These are phyloP conservation scores for Clavispora fructus DNA, from an alignment of 805 yeast species.

Conservation along the genomic window DNA sequence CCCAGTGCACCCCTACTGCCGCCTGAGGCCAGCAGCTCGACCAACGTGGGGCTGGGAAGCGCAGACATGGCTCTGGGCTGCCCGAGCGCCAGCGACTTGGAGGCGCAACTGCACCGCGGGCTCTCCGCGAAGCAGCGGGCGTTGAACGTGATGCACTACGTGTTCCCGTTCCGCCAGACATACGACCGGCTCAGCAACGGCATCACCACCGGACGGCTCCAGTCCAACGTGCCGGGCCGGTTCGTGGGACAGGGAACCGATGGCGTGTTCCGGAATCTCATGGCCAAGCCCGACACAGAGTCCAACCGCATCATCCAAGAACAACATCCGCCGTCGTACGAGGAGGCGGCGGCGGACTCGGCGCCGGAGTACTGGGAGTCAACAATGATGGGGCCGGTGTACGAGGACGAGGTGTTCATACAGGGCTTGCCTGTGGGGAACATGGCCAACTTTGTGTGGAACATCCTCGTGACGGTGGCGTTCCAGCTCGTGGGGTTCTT, in stretches of 20 bases:
- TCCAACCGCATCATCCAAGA: constrained; percentile 35
- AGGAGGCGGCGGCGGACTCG: constrained; percentile 90
- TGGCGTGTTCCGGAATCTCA: constrained; percentile 88
- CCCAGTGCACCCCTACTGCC: not conserved
- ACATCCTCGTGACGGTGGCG: constrained; percentile 78
- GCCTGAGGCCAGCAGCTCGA: not conserved
- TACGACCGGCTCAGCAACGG: constrained; percentile 41
- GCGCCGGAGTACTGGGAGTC: constrained; percentile 98
- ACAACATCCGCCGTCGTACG: constrained; percentile 77
- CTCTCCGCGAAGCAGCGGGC: constrained; percentile 28
- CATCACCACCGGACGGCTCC: constrained; percentile 38
- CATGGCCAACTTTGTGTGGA: constrained; percentile 85
- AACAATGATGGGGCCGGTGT: constrained; percentile 71
- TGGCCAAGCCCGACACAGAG: constrained; percentile 78
- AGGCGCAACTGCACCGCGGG: constrained; percentile 19
- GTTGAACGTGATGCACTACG: constrained; percentile 25
- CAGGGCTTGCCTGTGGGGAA: constrained; percentile 96
- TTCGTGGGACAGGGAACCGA: constrained; percentile 53
- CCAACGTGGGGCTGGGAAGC: not conserved
- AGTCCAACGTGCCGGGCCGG: constrained; percentile 37
- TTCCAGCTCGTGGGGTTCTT: constrained; percentile 93
- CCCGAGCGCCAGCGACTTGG: constrained; percentile 19
- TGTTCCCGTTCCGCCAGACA: constrained; percentile 38
- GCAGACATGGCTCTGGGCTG: not conserved
- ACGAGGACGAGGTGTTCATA: constrained; percentile 84